Evolutionary conservation across 257 asterid species (phyloP), one percentile per base, ranked within the genome.

Genomic region (Nyctanthes arbortristis): DNA sequence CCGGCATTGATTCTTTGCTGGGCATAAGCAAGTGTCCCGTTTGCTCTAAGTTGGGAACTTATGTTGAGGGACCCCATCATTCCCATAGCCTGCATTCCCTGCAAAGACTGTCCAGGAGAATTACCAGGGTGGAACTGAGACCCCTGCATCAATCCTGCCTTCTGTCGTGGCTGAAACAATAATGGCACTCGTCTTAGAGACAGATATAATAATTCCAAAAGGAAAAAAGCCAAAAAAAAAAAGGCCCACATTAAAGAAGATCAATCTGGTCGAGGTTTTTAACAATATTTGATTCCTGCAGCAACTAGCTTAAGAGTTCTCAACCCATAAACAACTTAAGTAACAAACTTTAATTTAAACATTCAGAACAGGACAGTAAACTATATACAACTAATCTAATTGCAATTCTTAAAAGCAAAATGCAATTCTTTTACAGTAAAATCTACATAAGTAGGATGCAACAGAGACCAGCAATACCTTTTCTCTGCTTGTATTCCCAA

Each of bases 91-190:
- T 84, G 91, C 81, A 85, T 84, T 75, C 91, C 96, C 37, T 77
- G 89, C 79, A 90, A 79, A 18, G 94, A 79, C 81, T 89, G 96
- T 34, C 91, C 99, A 54, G 93, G 78, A 76, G 94, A 73, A 82
- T 79, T 91, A 63, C 95, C 90, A 1, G 88, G 77, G 71, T 87
- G 93, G 70, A 84, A 84, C 82, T 91, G 99, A 56, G 90, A 84
- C 67, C 95, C 96, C 81, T 81, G 96, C 84, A 84, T 74, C 63
- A 87, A 79, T 57, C 86, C 90, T 3, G 92, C 84, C 83, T 91
- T 89, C 78, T 87, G 96, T 36, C 95, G 86, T 14, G 94, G 96
- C 96, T 94, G 88, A 91, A 86, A 32, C 67, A 33, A 77, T 61
- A 77, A 33, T 32, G 68, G 27, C 76, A 80, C 58, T 18, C 43